These are phyloP conservation scores for Citrus reticulata DNA, from an alignment of 345 rosid species.

Conservation along the genomic window DNA sequence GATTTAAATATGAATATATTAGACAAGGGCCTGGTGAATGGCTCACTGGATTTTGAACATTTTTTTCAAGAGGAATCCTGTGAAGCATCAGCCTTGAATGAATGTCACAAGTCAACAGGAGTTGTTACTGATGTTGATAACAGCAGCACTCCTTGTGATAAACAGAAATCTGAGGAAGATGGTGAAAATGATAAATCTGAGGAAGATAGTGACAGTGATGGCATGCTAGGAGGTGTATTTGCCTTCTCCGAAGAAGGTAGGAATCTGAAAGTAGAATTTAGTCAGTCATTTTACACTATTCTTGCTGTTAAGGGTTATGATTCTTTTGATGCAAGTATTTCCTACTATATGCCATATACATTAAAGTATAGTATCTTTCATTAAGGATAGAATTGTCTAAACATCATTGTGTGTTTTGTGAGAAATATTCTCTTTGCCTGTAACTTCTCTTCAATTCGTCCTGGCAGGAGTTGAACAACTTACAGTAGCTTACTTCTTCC, in stretches of 20 bases:
- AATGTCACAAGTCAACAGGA: constrained; percentile 34
- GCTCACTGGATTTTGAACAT: constrained; percentile 59
- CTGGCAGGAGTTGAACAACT: neutral
- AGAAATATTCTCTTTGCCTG: neutral
- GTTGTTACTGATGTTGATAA: constrained; percentile 37
- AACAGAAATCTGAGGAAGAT: constrained; percentile 65
- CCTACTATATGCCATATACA: neutral
- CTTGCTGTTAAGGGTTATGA: neutral
- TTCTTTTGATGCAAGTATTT: neutral
- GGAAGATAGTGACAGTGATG: constrained; percentile 73
- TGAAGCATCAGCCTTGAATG: constrained; percentile 26
- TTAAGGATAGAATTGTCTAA: neutral
- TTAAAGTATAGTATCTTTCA: neutral
- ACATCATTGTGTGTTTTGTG: neutral
- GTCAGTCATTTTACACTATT: neutral
- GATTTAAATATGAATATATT: constrained; percentile 53
- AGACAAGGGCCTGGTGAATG: constrained; percentile 48
- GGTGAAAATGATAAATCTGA: constrained; percentile 55
- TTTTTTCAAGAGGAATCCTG: constrained; percentile 74
- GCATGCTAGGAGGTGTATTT: constrained; percentile 89
- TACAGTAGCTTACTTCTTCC: neutral
- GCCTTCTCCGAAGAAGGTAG: constrained; percentile 94
- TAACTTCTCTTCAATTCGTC: neutral
- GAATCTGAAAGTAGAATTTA: neutral
- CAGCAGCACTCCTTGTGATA: constrained; percentile 48